Conservation (phyloP, 2,329 filamentous ascomycete species). For the Penicillium sp. region DNA sequence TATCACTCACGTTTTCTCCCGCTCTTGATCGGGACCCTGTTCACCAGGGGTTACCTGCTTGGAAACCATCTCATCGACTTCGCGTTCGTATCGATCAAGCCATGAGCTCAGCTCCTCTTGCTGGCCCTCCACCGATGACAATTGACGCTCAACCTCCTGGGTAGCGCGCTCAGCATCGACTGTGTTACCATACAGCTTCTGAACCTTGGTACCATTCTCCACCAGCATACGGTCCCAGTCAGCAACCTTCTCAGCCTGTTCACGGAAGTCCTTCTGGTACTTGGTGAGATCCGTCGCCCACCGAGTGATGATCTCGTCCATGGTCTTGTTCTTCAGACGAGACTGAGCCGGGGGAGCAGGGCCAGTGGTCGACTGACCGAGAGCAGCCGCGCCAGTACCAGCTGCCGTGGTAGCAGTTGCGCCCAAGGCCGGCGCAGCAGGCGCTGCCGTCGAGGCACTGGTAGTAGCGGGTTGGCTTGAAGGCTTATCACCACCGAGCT, state of each 20-base stretch:
- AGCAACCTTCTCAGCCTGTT: constrained; percentile 84
- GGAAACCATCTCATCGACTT: constrained; percentile 86
- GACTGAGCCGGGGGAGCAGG: constrained; percentile 81
- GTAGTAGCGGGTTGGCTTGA: constrained; percentile 35
- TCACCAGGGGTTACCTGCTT: constrained; percentile 78
- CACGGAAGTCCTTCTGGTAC: constrained; percentile 95
- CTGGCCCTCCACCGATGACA: constrained; percentile 86
- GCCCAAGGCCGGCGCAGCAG: constrained; percentile 38
- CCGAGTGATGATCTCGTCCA: constrained; percentile 97
- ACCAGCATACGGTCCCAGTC: constrained; percentile 92
- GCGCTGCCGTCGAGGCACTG: constrained; percentile 27
- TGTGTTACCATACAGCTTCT: constrained; percentile 87
- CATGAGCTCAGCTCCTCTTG: constrained; percentile 88
- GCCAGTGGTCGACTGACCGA: constrained; percentile 78
- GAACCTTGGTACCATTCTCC: constrained; percentile 93
- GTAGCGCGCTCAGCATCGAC: constrained; percentile 94
- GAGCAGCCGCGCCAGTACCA: constrained; percentile 39
- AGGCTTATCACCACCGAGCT: constrained; percentile 34
- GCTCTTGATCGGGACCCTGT: constrained; percentile 90
- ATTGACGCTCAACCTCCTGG: constrained; percentile 89
- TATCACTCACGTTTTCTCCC: constrained; percentile 77
- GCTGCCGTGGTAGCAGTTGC: constrained; percentile 31
- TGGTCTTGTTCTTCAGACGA: constrained; percentile 95
- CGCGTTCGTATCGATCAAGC: constrained; percentile 88
- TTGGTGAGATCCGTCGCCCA: constrained; percentile 96